Conservation (phyloP, 208 protist genomes). For the Spongospora subterranea region DNA sequence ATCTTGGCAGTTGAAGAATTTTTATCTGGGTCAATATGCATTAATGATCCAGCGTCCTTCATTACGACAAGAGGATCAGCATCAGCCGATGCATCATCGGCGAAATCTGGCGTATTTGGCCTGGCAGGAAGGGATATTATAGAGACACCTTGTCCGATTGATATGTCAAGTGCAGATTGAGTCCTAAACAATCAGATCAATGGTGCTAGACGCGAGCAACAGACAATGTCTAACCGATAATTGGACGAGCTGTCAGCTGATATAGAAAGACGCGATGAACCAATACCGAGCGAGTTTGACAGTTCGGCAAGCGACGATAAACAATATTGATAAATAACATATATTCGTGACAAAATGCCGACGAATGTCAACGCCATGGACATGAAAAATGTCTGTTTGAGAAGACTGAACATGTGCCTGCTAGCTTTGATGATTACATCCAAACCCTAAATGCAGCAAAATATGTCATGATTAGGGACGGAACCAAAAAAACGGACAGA, state of each 20-base stretch:
- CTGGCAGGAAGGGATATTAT: background rate
- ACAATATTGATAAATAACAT: background rate
- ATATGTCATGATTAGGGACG: too few species aligned
- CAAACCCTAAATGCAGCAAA: background rate
- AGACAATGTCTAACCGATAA: background rate
- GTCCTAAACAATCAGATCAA: too few species aligned
- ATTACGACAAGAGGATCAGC: background rate
- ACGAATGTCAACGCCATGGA: background rate
- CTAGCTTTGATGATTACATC: background rate
- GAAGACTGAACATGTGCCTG: background rate
- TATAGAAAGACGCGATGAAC: background rate
- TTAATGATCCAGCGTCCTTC: background rate
- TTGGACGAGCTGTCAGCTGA: background rate
- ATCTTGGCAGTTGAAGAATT: background rate
- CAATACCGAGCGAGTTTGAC: background rate
- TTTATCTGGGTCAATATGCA: background rate
- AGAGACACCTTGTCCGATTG: too few species aligned
- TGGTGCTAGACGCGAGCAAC: background rate
- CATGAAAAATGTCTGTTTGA: constrained; percentile 50
- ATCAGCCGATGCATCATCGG: background rate
- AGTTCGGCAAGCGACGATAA: background rate
- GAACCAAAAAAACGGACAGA: too few species aligned
- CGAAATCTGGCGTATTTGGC: background rate
- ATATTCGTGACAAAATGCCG: background rate
- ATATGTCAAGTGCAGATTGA: too few species aligned